Evolutionary conservation across 2,329 filamentous ascomycete genomes (phyloP), one percentile per base, ranked within the genome.

Genomic region (Alternaria alternata): DNA sequence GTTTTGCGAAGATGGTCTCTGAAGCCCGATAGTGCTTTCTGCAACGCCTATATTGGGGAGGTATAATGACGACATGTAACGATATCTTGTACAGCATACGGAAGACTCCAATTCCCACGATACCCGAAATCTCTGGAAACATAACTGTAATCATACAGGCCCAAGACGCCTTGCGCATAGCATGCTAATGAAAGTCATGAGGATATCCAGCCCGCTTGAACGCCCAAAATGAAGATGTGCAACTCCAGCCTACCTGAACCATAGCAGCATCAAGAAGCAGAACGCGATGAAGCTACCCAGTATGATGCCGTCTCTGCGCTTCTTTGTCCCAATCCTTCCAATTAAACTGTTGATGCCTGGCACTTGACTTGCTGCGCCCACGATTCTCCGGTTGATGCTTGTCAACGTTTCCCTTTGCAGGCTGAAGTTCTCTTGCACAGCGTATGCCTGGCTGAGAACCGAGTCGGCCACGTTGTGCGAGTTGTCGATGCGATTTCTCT

Each of bases 271-370:
- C 71, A 98, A 80, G 75, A 96, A 96, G 81, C 95, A 98, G 70
- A 97, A 86, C 0, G 93, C 94, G 73, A 99, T 93, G 73, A 99
- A 97, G 47, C 85, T 83, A 18, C 93, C 95, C 82, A 99, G 86
- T 66, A 99, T 97, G 68, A 99, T 90, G 30, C 94, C 94, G 79
- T 99, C 95, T 71, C 95, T 89, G 78, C 94, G 88, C 86, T 96
- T 96, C 84, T 96, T 96, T 59, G 92, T 90, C 53, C 94, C 94
- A 80, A 99, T 99, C 80, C 92, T 91, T 52, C 89, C 88, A 71
- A 99, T 98, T 74, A 99, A 82, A 52, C 89, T 89, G 79, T 98
- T 99, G 71, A 99, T 89, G 1, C 95, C 95, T 0, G 95, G 95
- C 16, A 99, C 91, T 76, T 96, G 91, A 74, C 91, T 93, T 39